Percentiles rank a stretch among this genome's conserved stretches.
Conservation (phyloP, 495 filamentous ascomycete species). For the Poronia punctata region DNA sequence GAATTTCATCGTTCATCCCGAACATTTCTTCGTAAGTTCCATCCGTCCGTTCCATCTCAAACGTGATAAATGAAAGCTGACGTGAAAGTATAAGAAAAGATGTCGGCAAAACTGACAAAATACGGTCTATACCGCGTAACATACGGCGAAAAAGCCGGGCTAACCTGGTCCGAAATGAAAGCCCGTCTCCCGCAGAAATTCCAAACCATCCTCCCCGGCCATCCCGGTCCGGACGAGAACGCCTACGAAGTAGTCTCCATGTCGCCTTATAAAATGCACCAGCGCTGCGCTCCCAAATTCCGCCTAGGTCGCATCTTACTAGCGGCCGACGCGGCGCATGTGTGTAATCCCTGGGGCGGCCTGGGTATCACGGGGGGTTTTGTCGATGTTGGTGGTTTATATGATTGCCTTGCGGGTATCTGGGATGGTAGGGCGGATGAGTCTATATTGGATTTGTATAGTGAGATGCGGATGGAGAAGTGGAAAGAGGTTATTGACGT, state of each 20-base stretch:
- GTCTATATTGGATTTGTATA: slow-evolving; percentile 51
- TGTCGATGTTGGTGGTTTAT: slow-evolving; percentile 52
- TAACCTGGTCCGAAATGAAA: slow-evolving; percentile 46
- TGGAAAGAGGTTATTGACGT: slow-evolving; percentile 51
- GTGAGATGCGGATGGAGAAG: slow-evolving; percentile 49
- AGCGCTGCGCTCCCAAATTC: slow-evolving; percentile 50
- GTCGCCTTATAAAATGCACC: slow-evolving; percentile 55
- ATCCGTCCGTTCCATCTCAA: not conserved
- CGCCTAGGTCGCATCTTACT: slow-evolving; percentile 51
- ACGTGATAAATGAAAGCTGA: not conserved
- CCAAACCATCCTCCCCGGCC: slow-evolving; percentile 50
- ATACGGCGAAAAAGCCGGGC: slow-evolving; percentile 47
- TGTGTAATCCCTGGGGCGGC: slow-evolving; percentile 53
- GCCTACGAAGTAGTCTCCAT: slow-evolving; percentile 49
- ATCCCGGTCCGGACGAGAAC: slow-evolving; percentile 49
- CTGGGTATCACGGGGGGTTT: slow-evolving; percentile 57
- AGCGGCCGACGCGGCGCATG: slow-evolving; percentile 54
- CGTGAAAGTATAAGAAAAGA: slow-evolving; percentile 20
- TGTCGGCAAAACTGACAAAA: slow-evolving; percentile 51
- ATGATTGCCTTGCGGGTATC: slow-evolving; percentile 50
- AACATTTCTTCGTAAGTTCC: slow-evolving; percentile 41
- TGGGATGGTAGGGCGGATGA: slow-evolving; percentile 48
- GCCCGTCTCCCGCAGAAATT: slow-evolving; percentile 47
- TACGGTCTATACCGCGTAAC: slow-evolving; percentile 56
- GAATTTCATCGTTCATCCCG: slow-evolving; percentile 54